Conservation (phyloP, 2,329 filamentous ascomycete species). For the Lachnellula cervina region DNA sequence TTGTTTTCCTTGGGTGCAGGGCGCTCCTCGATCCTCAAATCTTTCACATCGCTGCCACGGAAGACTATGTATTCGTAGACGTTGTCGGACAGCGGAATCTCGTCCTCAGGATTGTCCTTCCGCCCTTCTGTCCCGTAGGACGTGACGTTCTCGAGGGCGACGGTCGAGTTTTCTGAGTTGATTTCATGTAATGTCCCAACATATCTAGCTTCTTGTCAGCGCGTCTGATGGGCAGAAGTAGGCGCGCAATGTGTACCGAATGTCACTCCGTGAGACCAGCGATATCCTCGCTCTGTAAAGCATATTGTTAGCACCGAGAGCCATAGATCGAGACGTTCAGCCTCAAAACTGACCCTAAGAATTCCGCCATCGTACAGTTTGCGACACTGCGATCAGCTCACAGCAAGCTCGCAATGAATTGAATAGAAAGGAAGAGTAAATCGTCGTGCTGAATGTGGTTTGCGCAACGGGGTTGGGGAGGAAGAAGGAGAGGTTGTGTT, state of each 20-base stretch:
- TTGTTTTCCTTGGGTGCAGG: conserved; percentile 69
- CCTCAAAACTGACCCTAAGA: conserved; percentile 47
- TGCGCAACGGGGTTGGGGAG: conserved; percentile 7
- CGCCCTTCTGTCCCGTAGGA: conserved; percentile 94
- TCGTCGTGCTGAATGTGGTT: background rate
- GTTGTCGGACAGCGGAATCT: conserved; percentile 77
- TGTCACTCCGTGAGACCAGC: conserved; percentile 94
- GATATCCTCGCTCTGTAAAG: conserved; percentile 77
- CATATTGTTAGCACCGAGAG: conserved; percentile 21
- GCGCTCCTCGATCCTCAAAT: conserved; percentile 86
- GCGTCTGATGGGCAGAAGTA: background rate
- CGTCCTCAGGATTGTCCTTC: conserved; percentile 69
- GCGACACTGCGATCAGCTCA: conserved; percentile 27
- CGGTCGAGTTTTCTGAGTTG: conserved; percentile 94
- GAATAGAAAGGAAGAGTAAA: conserved; percentile 2
- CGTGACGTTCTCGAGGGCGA: conserved; percentile 92
- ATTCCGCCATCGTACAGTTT: conserved; percentile 48
- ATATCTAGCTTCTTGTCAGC: conserved; percentile 57
- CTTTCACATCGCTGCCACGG: conserved; percentile 96
- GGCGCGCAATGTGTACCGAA: conserved; percentile 61
- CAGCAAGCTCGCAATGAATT: conserved; percentile 24
- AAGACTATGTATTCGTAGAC: conserved; percentile 99
- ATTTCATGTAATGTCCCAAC: conserved; percentile 95
- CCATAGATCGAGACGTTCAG: conserved; percentile 11
- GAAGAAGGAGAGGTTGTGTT: conserved; percentile 9